These are phyloP conservation scores for Lithocarpus polystachyus DNA, from an alignment of 306 rosid species.

Conservation along the genomic window DNA sequence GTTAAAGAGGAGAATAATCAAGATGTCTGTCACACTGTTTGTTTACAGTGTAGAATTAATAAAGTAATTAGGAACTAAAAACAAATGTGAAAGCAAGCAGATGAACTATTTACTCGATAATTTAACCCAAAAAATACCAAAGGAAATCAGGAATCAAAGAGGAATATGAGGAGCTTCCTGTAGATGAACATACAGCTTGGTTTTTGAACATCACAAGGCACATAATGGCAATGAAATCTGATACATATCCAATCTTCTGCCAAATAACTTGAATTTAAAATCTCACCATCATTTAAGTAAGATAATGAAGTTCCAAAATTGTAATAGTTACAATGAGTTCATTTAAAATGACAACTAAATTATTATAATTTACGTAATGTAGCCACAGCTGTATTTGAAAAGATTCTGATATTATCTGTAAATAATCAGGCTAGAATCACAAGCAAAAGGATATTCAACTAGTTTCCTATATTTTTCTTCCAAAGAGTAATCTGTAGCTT, in stretches of 20 bases:
- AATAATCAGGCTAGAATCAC: not conserved
- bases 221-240: not conserved
- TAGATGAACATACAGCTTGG: not conserved
- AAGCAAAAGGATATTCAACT: not conserved
- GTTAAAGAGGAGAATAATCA: not conserved
- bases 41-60: not conserved
- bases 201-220: not conserved
- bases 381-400: not conserved
- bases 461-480: not conserved
- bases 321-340: too few relatives aligned
- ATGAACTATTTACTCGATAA: not conserved
- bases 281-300: too few relatives aligned
- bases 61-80: not conserved
- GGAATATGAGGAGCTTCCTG: not conserved
- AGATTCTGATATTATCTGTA: not conserved
- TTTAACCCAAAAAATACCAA: not conserved
- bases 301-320: not conserved
- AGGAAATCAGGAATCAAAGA: not conserved
- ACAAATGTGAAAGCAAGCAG: not conserved
- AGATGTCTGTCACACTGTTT: not conserved
- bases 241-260: not conserved
- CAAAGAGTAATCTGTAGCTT: not conserved
- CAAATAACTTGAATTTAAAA: not conserved
- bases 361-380: not conserved
- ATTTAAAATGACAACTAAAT: not conserved